Base-by-base conservation (phyloP, 2,329 filamentous ascomycete species). In the Didymella exigua region DNA sequence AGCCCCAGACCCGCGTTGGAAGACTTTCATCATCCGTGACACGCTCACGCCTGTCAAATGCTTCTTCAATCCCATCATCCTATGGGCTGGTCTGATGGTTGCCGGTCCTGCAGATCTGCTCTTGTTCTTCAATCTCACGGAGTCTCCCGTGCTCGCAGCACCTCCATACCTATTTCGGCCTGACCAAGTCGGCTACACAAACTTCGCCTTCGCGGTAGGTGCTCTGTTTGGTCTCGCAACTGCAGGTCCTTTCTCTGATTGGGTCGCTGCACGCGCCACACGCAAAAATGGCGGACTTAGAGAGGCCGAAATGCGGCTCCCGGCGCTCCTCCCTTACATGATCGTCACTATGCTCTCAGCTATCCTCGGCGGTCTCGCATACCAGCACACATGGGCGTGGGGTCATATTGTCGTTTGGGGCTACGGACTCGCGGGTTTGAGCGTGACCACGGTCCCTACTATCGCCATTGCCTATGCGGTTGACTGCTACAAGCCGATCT, bases 221-320 rank as follows among this genome's bases (percentile, higher is more conserved):
- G 80, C 78, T 0, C 61, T 83, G 6, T 78, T 86, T 37, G 84
- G 84, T 2, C 71, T 86, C 5, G 71, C 76, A 0, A 84, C 82
- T 1, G 82, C 82, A 7, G 84, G 84, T 0, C 81, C 81, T 0
- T 74, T 84, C 13, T 81, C 78, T 9, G 84, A 86, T 63, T 85
- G 81, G 81, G 74, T 86, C 26, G 79, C 80, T n/a, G 82, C 81
- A 43, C 72, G 77, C 14, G 77, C 79, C 1, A 86, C 84, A 7
- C 75, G 71, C 44, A 77, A 76, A 60, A 86, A 86, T 56, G 67
- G 75, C 0, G 83, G 83, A 1, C 78, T 86, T 41, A 75, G 84
- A 44, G 84, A 86, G 69, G 79, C 83, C 0, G 83, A 86, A 62
- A 85, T 86, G 82, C 75, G 83, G 21, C 63, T 86, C 44, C 78